phyloP scores from a whole-genome alignment of 768 basidiomycete species.

The Podaxis sp. region DNA sequence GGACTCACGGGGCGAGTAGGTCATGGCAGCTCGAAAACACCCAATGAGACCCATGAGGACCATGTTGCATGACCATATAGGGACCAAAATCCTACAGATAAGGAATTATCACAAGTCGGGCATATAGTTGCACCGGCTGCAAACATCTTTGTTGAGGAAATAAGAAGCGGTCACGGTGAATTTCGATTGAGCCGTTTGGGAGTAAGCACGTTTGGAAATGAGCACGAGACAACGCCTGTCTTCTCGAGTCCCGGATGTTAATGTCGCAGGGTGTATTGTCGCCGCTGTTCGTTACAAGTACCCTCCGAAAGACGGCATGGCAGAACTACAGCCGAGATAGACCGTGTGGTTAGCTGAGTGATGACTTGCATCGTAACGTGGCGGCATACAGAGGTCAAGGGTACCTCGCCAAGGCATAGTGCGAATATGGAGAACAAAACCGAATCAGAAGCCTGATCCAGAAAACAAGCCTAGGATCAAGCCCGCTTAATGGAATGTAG shows the following conservation, averaged over 20 bases:
- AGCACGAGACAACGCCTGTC: not conserved
- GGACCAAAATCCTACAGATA: not conserved
- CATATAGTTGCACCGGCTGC: not conserved
- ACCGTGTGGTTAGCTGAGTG: not conserved
- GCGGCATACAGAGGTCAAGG: not conserved
- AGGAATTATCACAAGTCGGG: not conserved
- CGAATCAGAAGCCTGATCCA: not conserved
- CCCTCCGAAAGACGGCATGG: not conserved
- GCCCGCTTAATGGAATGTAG: not conserved
- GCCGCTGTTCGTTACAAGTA: not conserved
- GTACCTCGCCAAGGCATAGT: not conserved
- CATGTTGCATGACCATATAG: not conserved
- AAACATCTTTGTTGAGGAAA: too few relatives aligned
- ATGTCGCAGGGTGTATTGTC: not conserved
- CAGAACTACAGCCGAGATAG: not conserved
- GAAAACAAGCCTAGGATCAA: not conserved
- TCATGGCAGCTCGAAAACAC: not conserved
- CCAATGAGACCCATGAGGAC: not conserved
- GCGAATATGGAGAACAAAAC: not conserved
- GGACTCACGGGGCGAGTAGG: not conserved
- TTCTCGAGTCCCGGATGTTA: not conserved
- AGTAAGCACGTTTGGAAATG: not conserved
- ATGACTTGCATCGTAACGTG: not conserved
- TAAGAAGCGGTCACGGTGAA: not conserved
- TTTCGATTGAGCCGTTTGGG: not conserved